phyloP scores from a whole-genome alignment of 768 basidiomycete genomes.

The Boletellus ananas region DNA sequence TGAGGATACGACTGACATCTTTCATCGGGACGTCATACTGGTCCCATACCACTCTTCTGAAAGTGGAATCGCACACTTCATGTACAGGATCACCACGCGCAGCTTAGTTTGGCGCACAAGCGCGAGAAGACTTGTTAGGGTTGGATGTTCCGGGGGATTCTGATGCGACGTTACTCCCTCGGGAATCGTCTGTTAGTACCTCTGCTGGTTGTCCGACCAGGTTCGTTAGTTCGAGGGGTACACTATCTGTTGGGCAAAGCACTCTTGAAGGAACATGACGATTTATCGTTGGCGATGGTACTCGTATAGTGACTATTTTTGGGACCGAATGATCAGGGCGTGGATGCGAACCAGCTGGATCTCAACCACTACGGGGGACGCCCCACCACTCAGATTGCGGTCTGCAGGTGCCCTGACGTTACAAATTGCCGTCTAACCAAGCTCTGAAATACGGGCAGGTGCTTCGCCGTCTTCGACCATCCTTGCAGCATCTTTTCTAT shows the following conservation, averaged over 20 bases:
- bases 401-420: too few relatives aligned
- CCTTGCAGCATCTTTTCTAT: too few relatives aligned
- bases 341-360: too few relatives aligned
- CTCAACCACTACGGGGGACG: too few relatives aligned
- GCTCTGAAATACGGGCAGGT: too few relatives aligned
- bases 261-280: conserved; percentile 94
- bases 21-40: conserved; percentile 82
- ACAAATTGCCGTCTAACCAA: too few relatives aligned
- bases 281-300: conserved; percentile 49
- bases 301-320: too few relatives aligned
- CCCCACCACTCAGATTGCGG: too few relatives aligned
- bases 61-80: conserved; percentile 90
- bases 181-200: too few relatives aligned
- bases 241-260: conserved; percentile 66
- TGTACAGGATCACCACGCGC: too few relatives aligned
- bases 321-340: too few relatives aligned
- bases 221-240: conserved; percentile 31
- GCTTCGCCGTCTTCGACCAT: too few relatives aligned
- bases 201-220: conserved; percentile 59
- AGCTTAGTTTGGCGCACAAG: conserved; percentile 56
- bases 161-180: conserved; percentile 57
- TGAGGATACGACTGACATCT: conserved; percentile 23
- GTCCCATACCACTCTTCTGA: conserved; percentile 90
- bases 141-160: conserved; percentile 66
- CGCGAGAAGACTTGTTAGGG: conserved; percentile 63